Evolutionary conservation across 2,329 filamentous ascomycete genomes (phyloP).

Genomic region (Exophiala dermatitidis): DNA sequence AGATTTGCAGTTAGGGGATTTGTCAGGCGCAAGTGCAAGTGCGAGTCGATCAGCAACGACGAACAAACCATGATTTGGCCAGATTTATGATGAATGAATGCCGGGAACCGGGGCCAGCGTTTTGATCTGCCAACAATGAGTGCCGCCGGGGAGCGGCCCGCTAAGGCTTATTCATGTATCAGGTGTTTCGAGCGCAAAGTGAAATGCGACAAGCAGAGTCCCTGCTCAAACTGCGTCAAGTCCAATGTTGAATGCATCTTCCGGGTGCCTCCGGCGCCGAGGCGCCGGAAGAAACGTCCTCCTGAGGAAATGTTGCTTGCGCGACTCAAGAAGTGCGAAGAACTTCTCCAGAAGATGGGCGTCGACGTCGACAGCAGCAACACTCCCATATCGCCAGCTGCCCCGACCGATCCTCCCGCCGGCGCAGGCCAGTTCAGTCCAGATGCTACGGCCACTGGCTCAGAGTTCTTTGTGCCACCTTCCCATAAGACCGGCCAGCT

Average conservation of each 20-base stretch:
- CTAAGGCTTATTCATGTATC: constrained; percentile 25
- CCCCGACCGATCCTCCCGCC: background rate
- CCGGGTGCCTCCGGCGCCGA: constrained; percentile 26
- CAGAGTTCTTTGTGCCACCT: constrained; percentile 1
- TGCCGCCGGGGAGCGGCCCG: constrained; percentile 2
- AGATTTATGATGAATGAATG: background rate
- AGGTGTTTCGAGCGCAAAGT: constrained; percentile 35
- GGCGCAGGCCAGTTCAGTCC: constrained; percentile 1
- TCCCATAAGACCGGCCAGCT: constrained; percentile 13
- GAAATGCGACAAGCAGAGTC: constrained; percentile 35
- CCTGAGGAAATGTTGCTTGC: constrained; percentile 26
- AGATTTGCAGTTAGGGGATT: too few species aligned
- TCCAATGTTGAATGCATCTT: constrained; percentile 35
- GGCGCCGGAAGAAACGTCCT: constrained; percentile 27
- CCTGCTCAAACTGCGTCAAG: constrained; percentile 43
- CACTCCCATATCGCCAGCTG: background rate
- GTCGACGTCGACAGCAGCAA: constrained; percentile 15
- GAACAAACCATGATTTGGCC: background rate
- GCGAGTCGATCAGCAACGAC: too few species aligned
- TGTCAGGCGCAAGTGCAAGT: too few species aligned
- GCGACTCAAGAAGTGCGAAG: constrained; percentile 25
- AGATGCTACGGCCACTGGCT: background rate
- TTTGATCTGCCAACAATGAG: constrained; percentile 1
- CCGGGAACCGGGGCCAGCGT: background rate
- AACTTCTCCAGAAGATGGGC: constrained; percentile 23